Evolutionary conservation across 2,329 filamentous ascomycete genomes (phyloP).

Genomic region (Xylaria sp.): DNA sequence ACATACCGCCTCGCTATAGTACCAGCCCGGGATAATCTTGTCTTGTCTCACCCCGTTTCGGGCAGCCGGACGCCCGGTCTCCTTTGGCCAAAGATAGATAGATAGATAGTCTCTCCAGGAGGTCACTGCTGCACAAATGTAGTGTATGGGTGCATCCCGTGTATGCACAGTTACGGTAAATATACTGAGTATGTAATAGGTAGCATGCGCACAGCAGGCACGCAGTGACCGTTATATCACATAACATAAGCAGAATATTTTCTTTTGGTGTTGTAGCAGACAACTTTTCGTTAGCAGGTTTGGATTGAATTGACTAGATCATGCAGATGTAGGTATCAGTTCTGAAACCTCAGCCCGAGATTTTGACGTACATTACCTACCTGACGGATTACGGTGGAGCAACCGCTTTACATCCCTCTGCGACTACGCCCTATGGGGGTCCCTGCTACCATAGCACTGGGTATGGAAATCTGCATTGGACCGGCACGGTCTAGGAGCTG

Average conservation of each 20-base stretch:
- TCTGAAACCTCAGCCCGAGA: not conserved
- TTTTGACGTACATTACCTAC: not conserved
- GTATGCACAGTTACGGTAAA: not conserved
- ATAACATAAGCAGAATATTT: not conserved
- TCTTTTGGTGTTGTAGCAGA: not conserved
- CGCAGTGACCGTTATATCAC: not conserved
- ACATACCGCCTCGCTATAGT: not conserved
- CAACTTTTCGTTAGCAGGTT: constrained; percentile 7
- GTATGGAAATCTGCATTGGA: not conserved
- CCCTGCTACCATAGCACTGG: constrained; percentile 7
- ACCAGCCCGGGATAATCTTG: not conserved
- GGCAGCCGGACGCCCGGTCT: not conserved
- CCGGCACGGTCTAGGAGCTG: not conserved
- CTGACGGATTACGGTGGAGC: not conserved
- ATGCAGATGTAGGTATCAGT: not conserved
- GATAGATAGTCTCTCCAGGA: not conserved
- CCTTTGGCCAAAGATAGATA: not conserved
- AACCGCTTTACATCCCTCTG: not conserved
- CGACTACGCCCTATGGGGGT: constrained; percentile 4
- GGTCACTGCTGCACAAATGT: not conserved
- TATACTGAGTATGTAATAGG: not conserved
- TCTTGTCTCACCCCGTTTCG: constrained; percentile 14
- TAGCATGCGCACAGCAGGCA: not conserved
- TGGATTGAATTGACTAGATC: not conserved
- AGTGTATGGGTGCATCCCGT: not conserved